A percentile compares a stretch with the other conserved stretches of the same genome.
These are phyloP conservation scores for Hyaloscypha variabilis DNA, from an alignment of 495 filamentous ascomycete species.

Conservation along the genomic window DNA sequence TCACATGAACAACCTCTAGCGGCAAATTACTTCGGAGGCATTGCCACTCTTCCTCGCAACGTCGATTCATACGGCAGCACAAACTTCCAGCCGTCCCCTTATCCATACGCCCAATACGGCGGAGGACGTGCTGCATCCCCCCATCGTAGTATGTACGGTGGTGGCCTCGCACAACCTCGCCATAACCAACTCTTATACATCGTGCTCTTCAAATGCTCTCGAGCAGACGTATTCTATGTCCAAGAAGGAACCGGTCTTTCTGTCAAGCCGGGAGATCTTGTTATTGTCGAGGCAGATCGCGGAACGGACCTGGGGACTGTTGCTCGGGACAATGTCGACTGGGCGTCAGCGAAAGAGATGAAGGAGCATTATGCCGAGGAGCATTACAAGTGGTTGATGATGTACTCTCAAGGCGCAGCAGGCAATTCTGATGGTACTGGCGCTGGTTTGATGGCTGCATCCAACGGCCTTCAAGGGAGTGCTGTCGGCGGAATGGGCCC, in stretches of 20 bases:
- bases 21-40: conserved; percentile 50
- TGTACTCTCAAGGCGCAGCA: conserved; percentile 83
- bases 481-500: conserved; percentile 77
- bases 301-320: conserved; percentile 97
- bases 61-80: conserved; percentile 21
- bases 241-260: conserved; percentile 92
- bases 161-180: conserved; percentile 62
- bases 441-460: conserved; percentile 56
- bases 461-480: conserved; percentile 63
- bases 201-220: conserved; percentile 92
- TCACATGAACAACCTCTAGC: conserved; percentile 35
- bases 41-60: conserved; percentile 26
- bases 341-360: conserved; percentile 80
- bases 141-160: conserved; percentile 57
- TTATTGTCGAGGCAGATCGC: conserved; percentile 96
- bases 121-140: conserved; percentile 54
- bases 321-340: conserved; percentile 77
- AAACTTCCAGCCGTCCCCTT: conserved; percentile 21
- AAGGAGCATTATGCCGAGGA: conserved; percentile 90
- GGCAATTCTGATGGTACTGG: conserved; percentile 57
- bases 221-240: conserved; percentile 95
- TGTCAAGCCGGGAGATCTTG: conserved; percentile 86
- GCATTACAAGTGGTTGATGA: conserved; percentile 96
- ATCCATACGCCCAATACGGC: conserved; percentile 52
- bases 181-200: conserved; percentile 87